These are phyloP conservation scores for Colletotrichum sp. DNA, from an alignment of 2,329 filamentous ascomycete genomes.

Conservation along the genomic window DNA sequence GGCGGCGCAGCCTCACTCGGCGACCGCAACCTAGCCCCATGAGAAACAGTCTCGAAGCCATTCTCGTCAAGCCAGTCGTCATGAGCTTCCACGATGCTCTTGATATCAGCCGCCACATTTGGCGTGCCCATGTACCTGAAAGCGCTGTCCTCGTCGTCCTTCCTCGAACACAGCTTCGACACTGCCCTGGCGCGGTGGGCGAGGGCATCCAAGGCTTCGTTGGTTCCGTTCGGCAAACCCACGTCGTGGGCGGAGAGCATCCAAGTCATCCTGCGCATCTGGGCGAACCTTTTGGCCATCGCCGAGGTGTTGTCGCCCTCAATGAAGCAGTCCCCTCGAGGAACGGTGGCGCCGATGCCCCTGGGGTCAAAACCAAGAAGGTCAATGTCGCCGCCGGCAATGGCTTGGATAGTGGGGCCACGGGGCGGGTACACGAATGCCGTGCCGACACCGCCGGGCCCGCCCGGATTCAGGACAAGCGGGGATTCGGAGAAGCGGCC, in stretches of 20 bases:
- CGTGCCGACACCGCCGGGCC: conserved; percentile 49
- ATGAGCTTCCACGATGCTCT: conserved; percentile 19
- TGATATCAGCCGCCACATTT: conserved; percentile 25
- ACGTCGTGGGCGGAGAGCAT: conserved; percentile 29
- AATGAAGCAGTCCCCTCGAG: conserved; percentile 43
- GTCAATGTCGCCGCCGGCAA: conserved; percentile 45
- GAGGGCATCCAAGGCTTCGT: conserved; percentile 32
- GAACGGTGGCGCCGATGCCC: conserved; percentile 44
- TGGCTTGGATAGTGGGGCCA: conserved; percentile 35
- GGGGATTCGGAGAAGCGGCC: conserved; percentile 40
- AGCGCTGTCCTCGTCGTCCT: conserved; percentile 25
- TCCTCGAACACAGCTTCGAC: conserved; percentile 34
- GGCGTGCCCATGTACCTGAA: conserved; percentile 23
- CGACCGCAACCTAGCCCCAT: not conserved
- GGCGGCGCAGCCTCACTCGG: not conserved
- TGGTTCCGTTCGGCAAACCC: conserved; percentile 40
- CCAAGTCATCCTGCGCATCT: conserved; percentile 39
- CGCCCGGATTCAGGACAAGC: conserved; percentile 50
- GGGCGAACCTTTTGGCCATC: conserved; percentile 29
- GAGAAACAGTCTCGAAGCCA: not conserved
- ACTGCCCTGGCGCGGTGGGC: conserved; percentile 32
- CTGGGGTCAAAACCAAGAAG: conserved; percentile 55
- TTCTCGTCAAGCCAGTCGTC: conserved; percentile 16
- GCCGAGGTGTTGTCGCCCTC: not conserved
- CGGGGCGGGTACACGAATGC: conserved; percentile 26